Evolutionary conservation across 78 protist species (phyloP).

Genomic region (Protostelium mycophagum): DNA sequence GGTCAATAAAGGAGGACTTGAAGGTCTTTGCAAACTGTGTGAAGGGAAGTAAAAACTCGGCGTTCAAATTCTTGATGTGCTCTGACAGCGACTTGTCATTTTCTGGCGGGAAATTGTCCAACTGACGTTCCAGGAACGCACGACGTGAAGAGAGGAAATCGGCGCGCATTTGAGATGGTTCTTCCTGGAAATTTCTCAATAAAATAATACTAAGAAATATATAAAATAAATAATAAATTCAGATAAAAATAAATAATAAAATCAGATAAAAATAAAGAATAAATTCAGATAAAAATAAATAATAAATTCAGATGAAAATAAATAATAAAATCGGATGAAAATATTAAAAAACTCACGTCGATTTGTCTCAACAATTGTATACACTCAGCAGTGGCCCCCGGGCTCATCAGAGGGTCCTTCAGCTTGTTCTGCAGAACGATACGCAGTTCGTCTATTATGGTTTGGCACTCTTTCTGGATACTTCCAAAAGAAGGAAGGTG

Average conservation of each 20-base stretch:
- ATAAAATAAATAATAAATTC: not conserved
- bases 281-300: not conserved
- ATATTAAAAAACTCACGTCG: not conserved
- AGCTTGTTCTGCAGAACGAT: not conserved
- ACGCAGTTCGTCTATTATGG: conserved; percentile 32
- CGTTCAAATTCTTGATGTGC: not conserved
- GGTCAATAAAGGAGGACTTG: not conserved
- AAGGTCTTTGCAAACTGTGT: not conserved
- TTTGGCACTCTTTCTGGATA: conserved; percentile 52
- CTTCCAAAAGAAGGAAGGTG: conserved; percentile 82
- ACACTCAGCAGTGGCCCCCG: not conserved
- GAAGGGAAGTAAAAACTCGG: not conserved
- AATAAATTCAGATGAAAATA: not conserved
- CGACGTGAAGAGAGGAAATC: not conserved
- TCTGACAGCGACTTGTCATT: not conserved
- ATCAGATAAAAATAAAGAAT: not conserved
- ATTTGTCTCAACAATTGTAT: not conserved
- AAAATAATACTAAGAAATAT: too few relatives aligned
- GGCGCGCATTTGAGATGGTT: not conserved
- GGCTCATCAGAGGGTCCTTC: not conserved
- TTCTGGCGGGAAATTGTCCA: not conserved
- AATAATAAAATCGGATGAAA: not conserved
- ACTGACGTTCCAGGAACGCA: not conserved
- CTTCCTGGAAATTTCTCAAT: not conserved
- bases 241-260: not conserved